Percentiles rank a stretch among this genome's conserved stretches.
phyloP scores from a whole-genome alignment of 148 eudicot species.

The Gaultheria prostrata region DNA sequence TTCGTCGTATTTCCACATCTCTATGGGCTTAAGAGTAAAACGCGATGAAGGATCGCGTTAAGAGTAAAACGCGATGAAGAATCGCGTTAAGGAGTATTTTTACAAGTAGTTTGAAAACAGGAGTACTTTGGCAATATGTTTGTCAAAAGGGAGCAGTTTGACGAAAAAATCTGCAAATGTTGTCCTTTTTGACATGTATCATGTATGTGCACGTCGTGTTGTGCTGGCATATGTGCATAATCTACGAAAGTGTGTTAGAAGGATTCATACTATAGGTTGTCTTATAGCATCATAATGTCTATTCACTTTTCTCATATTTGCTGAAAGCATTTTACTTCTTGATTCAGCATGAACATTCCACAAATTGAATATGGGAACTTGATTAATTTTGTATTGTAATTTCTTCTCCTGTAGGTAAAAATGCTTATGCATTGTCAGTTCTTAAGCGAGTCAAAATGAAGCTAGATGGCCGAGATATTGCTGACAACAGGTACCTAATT shows the following conservation, averaged over 20 bases:
- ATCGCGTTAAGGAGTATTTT: too few relatives aligned
- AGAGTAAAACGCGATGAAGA: too few relatives aligned
- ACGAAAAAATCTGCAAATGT: too few relatives aligned
- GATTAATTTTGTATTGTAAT: background rate
- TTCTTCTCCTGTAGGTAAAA: conserved; percentile 61
- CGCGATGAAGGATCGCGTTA: too few relatives aligned
- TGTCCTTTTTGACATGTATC: background rate
- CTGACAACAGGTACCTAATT: conserved; percentile 69
- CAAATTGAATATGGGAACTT: background rate
- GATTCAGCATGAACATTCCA: background rate
- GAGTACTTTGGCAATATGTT: too few relatives aligned
- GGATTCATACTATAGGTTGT: background rate
- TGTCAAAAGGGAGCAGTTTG: too few relatives aligned
- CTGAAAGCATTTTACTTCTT: conserved; percentile 13
- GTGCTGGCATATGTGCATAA: background rate
- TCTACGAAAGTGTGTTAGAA: background rate
- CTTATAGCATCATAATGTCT: background rate
- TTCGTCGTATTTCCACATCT: too few relatives aligned
- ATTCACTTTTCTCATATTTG: conserved; percentile 1
- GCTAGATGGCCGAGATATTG: conserved; percentile 79
- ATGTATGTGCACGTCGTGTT: background rate
- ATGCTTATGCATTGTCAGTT: conserved; percentile 85
- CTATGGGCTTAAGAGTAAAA: too few relatives aligned
- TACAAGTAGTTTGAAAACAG: too few relatives aligned
- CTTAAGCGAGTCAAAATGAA: conserved; percentile 87